Conservation (phyloP, 768 basidiomycete species). For the Phanerochaete carnosa region DNA sequence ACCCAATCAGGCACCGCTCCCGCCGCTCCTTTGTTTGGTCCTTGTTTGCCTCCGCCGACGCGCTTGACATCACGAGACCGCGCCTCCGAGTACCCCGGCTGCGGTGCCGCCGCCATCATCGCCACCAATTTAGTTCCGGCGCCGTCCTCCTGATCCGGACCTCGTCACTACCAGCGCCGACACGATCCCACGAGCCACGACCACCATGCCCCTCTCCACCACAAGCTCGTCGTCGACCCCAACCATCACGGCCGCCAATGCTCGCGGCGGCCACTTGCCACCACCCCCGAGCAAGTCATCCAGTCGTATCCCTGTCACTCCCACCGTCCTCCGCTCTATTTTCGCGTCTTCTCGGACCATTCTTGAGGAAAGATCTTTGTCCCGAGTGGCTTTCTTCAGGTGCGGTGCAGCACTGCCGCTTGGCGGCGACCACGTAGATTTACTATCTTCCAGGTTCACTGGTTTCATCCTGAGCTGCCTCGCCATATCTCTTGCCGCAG, state of each 20-base stretch:
- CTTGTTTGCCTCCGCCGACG: slow-evolving; percentile 11
- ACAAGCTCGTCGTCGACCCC: slow-evolving; percentile 12
- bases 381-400: slow-evolving; percentile 86
- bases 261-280: slow-evolving; percentile 17
- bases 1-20: not conserved
- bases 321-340: slow-evolving; percentile 76
- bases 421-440: not conserved
- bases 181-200: not conserved
- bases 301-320: slow-evolving; percentile 78
- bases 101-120: no score
- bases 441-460: slow-evolving; percentile 52
- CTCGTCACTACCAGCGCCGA: not conserved
- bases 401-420: slow-evolving; percentile 23
- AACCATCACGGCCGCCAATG: slow-evolving; percentile 11
- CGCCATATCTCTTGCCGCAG: slow-evolving; percentile 72
- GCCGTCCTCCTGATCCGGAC: not conserved
- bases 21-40: slow-evolving; percentile 8
- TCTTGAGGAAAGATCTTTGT: slow-evolving; percentile 79
- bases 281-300: slow-evolving; percentile 41
- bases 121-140: not conserved
- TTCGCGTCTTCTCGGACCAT: slow-evolving; percentile 83
- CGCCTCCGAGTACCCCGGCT: not conserved
- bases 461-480: slow-evolving; percentile 83
- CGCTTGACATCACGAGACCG: slow-evolving; percentile 14
- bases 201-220: slow-evolving; percentile 13